A percentile compares a stretch with the other conserved stretches of the same genome.
Evolutionary conservation across 208 protist genomes (phyloP).

Genomic region (Trypanosoma vivax): DNA sequence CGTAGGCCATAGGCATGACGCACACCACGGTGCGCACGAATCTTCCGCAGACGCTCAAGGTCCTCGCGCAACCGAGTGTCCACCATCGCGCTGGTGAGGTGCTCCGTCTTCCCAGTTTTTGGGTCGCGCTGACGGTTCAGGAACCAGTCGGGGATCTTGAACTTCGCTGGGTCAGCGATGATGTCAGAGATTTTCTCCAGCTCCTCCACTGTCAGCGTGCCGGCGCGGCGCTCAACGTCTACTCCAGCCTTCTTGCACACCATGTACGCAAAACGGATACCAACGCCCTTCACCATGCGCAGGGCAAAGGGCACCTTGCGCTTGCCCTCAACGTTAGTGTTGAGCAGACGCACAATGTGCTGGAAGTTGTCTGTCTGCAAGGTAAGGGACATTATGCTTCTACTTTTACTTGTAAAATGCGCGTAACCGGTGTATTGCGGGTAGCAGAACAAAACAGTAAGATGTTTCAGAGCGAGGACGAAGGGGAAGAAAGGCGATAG

Average conservation of each 20-base stretch:
- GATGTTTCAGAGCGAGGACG: too few species aligned
- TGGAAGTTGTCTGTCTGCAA: conserved; percentile 94
- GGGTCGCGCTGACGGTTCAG: conserved; percentile 99
- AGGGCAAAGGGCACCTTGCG: conserved; percentile 97
- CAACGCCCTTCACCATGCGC: conserved; percentile 98
- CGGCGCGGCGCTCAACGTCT: conserved; percentile 94
- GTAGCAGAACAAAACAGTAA: too few species aligned
- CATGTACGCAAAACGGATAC: conserved; percentile 98
- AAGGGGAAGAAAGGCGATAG: too few species aligned
- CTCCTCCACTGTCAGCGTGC: conserved; percentile 90
- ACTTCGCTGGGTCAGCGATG: conserved; percentile 97
- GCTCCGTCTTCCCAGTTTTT: conserved; percentile 96
- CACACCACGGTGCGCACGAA: conserved; percentile 97
- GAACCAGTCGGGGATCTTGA: conserved; percentile 99
- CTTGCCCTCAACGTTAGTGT: conserved; percentile 99
- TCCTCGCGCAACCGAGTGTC: conserved; percentile 98
- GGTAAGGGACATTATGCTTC: conserved; percentile 41
- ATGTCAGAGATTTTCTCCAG: conserved; percentile 97
- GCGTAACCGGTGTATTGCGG: too few species aligned
- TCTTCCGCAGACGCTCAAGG: conserved; percentile 99
- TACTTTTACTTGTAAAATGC: background rate
- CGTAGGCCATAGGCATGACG: conserved; percentile 98
- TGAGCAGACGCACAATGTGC: conserved; percentile 99
- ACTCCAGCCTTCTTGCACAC: conserved; percentile 99
- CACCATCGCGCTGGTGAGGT: conserved; percentile 95